A percentile compares a stretch with the other conserved stretches of the same genome.
These are phyloP conservation scores for Saccharomycopsis sp. DNA, from an alignment of 805 yeast species.

Conservation along the genomic window DNA sequence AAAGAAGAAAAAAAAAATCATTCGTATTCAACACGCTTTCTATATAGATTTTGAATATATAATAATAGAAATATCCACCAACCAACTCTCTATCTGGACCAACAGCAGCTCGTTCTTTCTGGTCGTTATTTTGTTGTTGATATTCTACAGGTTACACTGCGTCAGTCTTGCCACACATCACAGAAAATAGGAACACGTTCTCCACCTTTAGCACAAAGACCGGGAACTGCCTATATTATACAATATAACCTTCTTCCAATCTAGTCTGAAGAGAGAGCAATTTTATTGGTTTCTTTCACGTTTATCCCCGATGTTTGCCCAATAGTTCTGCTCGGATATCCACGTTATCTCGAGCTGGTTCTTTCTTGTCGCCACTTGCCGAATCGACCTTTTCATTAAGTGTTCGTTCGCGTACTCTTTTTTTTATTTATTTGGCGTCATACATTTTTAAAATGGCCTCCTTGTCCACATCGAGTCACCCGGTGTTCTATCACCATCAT, in stretches of 20 bases:
- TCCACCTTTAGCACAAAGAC: too few relatives aligned
- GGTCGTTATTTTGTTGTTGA: neutral
- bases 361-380: neutral
- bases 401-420: constrained; percentile 1
- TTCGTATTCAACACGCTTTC: neutral
- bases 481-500: neutral
- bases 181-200: too few relatives aligned
- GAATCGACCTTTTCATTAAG: constrained; percentile 1
- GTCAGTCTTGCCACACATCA: too few relatives aligned
- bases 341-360: neutral
- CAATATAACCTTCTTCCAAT: too few relatives aligned
- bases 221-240: too few relatives aligned
- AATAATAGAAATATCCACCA: too few relatives aligned
- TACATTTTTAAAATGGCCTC: neutral
- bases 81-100: neutral
- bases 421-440: constrained; percentile 2
- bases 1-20: too few relatives aligned
- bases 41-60: too few relatives aligned
- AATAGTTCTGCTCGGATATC: neutral
- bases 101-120: neutral
- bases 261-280: too few relatives aligned
- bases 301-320: neutral
- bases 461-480: neutral
- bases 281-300: neutral
- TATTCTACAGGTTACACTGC: neutral